Evolutionary conservation across 495 filamentous ascomycete genomes (phyloP).

Genomic region (Neurospora sp.): DNA sequence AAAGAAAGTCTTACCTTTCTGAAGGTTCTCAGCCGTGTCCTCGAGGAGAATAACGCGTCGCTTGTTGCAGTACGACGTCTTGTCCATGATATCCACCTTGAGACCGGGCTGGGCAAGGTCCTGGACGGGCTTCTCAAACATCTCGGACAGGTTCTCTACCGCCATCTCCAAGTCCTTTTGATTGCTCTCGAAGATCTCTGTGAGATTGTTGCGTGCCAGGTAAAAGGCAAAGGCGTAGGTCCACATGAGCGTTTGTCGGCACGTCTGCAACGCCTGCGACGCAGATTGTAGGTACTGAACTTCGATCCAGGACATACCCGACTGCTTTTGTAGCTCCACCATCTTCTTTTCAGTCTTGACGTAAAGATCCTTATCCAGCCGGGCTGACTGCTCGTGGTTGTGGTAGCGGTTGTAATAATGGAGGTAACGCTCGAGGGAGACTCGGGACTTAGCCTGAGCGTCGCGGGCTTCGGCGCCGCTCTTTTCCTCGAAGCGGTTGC

Average conservation of each 20-base stretch:
- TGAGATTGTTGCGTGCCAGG: conserved; percentile 85
- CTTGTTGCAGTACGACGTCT: conserved; percentile 92
- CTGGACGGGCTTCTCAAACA: conserved; percentile 90
- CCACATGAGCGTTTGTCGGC: conserved; percentile 96
- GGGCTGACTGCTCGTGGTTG: conserved; percentile 96
- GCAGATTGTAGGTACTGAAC: conserved; percentile 92
- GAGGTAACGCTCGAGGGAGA: conserved; percentile 84
- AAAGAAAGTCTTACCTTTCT: conserved; percentile 55
- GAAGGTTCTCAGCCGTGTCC: conserved; percentile 85
- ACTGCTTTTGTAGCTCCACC: conserved; percentile 84
- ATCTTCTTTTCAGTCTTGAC: conserved; percentile 98
- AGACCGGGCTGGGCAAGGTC: conserved; percentile 63
- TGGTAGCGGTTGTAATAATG: conserved; percentile 99
- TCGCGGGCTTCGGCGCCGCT: conserved; percentile 82
- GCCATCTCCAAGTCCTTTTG: conserved; percentile 97
- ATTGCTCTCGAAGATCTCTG: conserved; percentile 97
- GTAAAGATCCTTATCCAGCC: conserved; percentile 92
- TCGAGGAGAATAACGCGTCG: conserved; percentile 78
- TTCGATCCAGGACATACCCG: conserved; percentile 97
- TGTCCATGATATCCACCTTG: conserved; percentile 97
- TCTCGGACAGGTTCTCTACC: conserved; percentile 86
- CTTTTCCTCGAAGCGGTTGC: conserved; percentile 93
- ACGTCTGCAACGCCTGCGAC: conserved; percentile 88
- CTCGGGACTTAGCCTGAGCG: conserved; percentile 79
- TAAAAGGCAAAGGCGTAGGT: conserved; percentile 99